phyloP scores from a whole-genome alignment of 108 stramenopile genomes.

The Nitzschia putrida region DNA sequence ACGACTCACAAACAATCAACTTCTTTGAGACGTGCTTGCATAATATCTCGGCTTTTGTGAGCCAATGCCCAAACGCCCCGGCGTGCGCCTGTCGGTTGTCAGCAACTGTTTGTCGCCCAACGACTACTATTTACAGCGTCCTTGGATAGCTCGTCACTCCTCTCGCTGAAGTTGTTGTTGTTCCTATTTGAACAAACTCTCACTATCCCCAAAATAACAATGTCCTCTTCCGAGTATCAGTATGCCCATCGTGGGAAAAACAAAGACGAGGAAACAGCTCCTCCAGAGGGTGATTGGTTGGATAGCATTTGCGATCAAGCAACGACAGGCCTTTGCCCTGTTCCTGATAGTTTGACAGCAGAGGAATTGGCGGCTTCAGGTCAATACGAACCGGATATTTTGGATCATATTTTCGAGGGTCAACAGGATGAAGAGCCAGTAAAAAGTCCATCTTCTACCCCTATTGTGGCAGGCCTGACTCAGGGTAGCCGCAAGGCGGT shows the following conservation, averaged over 20 bases:
- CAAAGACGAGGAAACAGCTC: not conserved
- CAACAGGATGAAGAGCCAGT: not conserved
- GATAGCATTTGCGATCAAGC: slow-evolving; percentile 5
- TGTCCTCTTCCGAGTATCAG: not conserved
- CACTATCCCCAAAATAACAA: not conserved
- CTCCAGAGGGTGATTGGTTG: slow-evolving; percentile 10
- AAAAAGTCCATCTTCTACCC: not conserved
- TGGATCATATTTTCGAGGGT: slow-evolving; percentile 18
- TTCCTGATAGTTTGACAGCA: not conserved
- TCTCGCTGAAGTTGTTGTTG: not conserved
- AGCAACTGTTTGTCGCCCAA: too few relatives aligned
- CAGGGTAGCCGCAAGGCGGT: not conserved
- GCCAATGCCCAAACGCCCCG: too few relatives aligned
- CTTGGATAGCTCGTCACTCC: too few relatives aligned
- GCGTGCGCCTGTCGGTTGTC: too few relatives aligned
- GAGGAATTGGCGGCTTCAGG: not conserved
- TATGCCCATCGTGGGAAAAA: not conserved
- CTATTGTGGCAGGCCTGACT: not conserved
- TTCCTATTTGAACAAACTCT: not conserved
- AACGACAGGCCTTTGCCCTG: not conserved
- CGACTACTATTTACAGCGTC: too few relatives aligned
- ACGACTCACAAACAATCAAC: too few relatives aligned
- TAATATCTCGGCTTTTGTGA: too few relatives aligned
- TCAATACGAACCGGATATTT: not conserved
- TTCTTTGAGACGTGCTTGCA: too few relatives aligned